A percentile compares a stretch with the other conserved stretches of the same genome.
Conservation (phyloP, 2,329 filamentous ascomycete genomes). For the Kalmusia sp. region DNA sequence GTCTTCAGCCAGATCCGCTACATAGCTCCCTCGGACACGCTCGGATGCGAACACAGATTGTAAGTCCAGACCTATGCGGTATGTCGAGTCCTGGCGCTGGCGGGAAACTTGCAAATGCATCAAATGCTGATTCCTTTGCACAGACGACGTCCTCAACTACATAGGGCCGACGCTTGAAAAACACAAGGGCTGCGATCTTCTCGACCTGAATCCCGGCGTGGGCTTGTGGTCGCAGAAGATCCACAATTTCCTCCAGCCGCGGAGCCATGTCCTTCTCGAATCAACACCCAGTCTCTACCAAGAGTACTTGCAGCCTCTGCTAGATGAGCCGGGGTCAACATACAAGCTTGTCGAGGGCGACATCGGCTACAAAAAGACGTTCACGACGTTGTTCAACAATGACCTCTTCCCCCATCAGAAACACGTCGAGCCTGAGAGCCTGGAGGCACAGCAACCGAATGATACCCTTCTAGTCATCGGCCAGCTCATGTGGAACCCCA, state of each 20-base stretch:
- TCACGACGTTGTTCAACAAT: constrained; percentile 61
- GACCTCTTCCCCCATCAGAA: constrained; percentile 64
- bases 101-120: background rate
- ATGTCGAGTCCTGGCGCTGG: constrained; percentile 32
- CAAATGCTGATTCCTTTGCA: constrained; percentile 7
- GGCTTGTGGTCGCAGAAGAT: constrained; percentile 82
- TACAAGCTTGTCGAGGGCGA: constrained; percentile 55
- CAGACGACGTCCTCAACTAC: constrained; percentile 74
- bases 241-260: constrained; percentile 76
- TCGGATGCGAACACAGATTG: constrained; percentile 42
- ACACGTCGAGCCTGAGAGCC: constrained; percentile 45
- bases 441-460: constrained; percentile 64
- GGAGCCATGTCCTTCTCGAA: constrained; percentile 85
- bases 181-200: constrained; percentile 79
- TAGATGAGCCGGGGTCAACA: constrained; percentile 48
- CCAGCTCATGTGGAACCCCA: constrained; percentile 41
- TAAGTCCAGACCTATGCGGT: constrained; percentile 56
- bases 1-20: background rate
- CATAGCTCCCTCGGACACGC: background rate
- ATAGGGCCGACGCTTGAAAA: constrained; percentile 72
- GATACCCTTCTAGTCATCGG: constrained; percentile 70
- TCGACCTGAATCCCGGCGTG: constrained; percentile 84
- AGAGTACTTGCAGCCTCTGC: constrained; percentile 62
- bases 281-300: constrained; percentile 66
- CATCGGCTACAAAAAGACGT: constrained; percentile 38